Percentiles rank a stretch among this genome's conserved stretches.
Evolutionary conservation across 2,329 filamentous ascomycete species (phyloP).

Genomic region (Cordyceps cicadae): DNA sequence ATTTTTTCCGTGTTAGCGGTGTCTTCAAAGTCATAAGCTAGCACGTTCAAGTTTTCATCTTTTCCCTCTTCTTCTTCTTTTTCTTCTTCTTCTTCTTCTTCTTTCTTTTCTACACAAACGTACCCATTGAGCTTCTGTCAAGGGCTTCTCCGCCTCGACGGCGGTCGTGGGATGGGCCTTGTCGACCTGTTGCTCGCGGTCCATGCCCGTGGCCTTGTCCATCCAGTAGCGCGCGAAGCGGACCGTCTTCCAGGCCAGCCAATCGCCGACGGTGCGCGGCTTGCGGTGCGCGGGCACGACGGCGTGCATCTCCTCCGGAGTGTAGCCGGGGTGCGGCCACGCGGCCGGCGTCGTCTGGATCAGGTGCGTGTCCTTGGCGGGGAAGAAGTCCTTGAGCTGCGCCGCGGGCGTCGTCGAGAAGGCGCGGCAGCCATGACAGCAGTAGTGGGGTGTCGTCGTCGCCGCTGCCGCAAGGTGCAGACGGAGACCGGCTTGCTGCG

Average conservation of each 20-base stretch:
- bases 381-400: slow-evolving; percentile 53
- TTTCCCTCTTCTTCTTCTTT: background rate
- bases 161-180: slow-evolving; percentile 49
- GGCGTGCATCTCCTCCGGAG: slow-evolving; percentile 66
- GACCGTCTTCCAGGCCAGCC: slow-evolving; percentile 68
- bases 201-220: slow-evolving; percentile 68
- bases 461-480: slow-evolving; percentile 17
- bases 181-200: slow-evolving; percentile 61
- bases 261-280: slow-evolving; percentile 66
- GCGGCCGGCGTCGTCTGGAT: slow-evolving; percentile 56
- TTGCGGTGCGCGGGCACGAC: slow-evolving; percentile 71
- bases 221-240: slow-evolving; percentile 69
- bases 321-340: slow-evolving; percentile 68
- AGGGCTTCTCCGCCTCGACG: slow-evolving; percentile 43
- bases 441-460: slow-evolving; percentile 5
- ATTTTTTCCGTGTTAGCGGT: background rate
- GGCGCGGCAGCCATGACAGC: slow-evolving; percentile 20
- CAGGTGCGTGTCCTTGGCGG: slow-evolving; percentile 48
- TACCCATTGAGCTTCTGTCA: slow-evolving; percentile 81
- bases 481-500: slow-evolving; percentile 20
- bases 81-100: background rate
- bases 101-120: slow-evolving; percentile 14
- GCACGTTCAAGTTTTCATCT: background rate
- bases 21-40: background rate
- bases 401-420: slow-evolving; percentile 43